Evolutionary conservation across 352 stramenopile genomes (phyloP).

Genomic region (Globisporangium polare): DNA sequence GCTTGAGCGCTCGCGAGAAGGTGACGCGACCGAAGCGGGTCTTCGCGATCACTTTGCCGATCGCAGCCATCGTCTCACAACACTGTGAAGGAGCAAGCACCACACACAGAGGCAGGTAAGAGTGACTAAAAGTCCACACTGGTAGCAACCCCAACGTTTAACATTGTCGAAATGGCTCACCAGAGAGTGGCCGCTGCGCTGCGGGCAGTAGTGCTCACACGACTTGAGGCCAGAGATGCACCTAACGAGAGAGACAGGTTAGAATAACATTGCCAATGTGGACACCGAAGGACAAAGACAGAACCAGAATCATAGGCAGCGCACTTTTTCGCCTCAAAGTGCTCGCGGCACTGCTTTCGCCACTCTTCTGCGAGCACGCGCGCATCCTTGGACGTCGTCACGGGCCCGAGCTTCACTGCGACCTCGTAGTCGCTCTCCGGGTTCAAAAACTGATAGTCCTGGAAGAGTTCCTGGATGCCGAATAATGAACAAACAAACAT

Average conservation of each 20-base stretch:
- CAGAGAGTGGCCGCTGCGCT: conserved; percentile 57
- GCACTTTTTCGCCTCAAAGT: conserved; percentile 53
- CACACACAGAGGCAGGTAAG: background rate
- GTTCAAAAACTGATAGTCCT: conserved; percentile 83
- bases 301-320: too few relatives aligned
- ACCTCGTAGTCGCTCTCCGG: conserved; percentile 76
- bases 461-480: conserved; percentile 62
- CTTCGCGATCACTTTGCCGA: conserved; percentile 65
- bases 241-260: conserved; percentile 20
- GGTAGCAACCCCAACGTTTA: background rate
- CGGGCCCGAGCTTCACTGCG: conserved; percentile 65
- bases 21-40: conserved; percentile 49
- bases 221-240: conserved; percentile 41
- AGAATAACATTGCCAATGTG: background rate
- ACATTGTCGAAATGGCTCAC: conserved; percentile 27
- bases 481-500: background rate
- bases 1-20: conserved; percentile 60
- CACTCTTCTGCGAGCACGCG: conserved; percentile 56
- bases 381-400: conserved; percentile 37
- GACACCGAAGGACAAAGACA: too few relatives aligned
- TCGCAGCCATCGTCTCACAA: conserved; percentile 48
- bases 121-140: background rate
- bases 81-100: conserved; percentile 32
- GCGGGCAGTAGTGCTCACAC: conserved; percentile 65
- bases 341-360: conserved; percentile 39